Base-by-base conservation (phyloP, 305 asterid species). In the Coffea humblotiana region DNA sequence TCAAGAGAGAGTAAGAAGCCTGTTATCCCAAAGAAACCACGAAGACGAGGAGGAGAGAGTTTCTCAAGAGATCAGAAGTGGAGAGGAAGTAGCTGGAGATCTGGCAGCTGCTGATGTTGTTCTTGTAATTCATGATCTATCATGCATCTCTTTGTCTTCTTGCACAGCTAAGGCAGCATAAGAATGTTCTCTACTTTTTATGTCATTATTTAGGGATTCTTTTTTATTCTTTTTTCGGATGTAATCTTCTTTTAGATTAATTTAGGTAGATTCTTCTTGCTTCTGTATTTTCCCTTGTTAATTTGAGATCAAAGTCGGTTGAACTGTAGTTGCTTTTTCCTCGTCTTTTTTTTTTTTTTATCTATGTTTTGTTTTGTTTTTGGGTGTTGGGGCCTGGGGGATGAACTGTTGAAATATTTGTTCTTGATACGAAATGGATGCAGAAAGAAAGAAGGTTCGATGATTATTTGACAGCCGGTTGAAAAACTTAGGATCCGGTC, bases 81-180 rank as follows among this genome's bases (percentile, higher is more conserved):
- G 19, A 52, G 60, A 47, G 0, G 81, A 25, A 0, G 81, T 14
- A n/a, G 71, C 32, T 35, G 71, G 47, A 64, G 85, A 79, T 83
- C 80, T 82, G 72, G 83, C 68, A 29, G 69, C 45, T n/a, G 56
- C 60, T 45, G 69, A 29, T 16, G 54, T 51, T 27, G 16, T 49
- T 25, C 78, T 23, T n/a, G 4, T 47, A 18, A 13, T 68, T 3
- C 45, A 35, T 29, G 60, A 76, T 37, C 68, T 79, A 18, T 74
- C 74, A 2, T n/a, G 48, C 80, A n/a, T 72, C 16, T 51, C 77
- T 48, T 8, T 29, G 8, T 64, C 80, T 40, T 49, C 43, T n/a
- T 79, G 75, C 66, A 37, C 78, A 8, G 86, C 86, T 27, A 83
- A 83, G 66, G 86, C 86, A 65, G 83, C 83, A 7, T 82, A 82